phyloP scores from a whole-genome alignment of 1,139 yeast species.

The Zygosaccharomyces sapae region DNA sequence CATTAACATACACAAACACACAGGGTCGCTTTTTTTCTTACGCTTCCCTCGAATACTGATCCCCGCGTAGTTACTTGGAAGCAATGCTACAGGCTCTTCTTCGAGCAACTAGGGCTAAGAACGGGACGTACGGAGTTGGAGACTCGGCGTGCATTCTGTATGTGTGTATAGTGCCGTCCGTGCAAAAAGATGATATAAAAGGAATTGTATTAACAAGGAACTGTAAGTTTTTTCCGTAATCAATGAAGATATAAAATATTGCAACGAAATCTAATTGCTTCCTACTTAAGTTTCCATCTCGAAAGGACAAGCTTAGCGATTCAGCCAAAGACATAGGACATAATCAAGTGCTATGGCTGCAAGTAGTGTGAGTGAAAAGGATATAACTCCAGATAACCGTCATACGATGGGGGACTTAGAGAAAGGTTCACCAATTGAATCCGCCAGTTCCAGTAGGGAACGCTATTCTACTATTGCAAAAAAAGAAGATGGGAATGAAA shows the following conservation, averaged over 20 bases:
- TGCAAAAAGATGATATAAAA: slow-evolving; percentile 1
- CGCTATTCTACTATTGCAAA: neutral
- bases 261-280: too few species aligned
- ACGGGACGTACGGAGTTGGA: neutral
- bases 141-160: neutral
- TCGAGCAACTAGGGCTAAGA: neutral
- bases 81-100: neutral
- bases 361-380: slow-evolving; percentile 1
- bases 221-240: neutral
- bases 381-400: neutral
- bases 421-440: neutral
- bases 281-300: too few species aligned
- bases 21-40: neutral
- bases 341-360: neutral
- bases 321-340: too few species aligned
- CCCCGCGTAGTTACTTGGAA: neutral
- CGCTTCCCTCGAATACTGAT: neutral
- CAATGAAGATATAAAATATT: too few species aligned
- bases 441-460: neutral
- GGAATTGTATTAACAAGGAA: neutral
- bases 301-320: too few species aligned
- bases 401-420: neutral
- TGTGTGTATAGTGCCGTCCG: neutral
- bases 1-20: neutral
- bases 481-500: neutral